Base-by-base conservation (phyloP, 129 eudicot genomes). In the Helichrysum umbraculigerum region DNA sequence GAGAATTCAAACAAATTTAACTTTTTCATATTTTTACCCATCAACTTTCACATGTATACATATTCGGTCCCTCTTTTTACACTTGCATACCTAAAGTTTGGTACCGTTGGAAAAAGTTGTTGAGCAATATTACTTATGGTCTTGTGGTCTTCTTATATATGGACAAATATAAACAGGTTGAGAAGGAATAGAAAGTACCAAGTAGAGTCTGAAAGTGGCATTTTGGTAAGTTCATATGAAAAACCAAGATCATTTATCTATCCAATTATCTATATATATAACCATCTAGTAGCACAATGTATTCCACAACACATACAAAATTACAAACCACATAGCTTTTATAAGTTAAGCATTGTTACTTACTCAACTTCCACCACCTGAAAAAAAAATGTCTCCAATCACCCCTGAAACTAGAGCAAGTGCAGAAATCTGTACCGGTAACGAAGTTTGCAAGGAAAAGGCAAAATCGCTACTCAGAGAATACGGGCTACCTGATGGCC, bases 401-500 rank as follows among this genome's bases (percentile, higher is more conserved):
- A 86, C 89, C 54, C 87, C 81, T 11, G 91, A 86, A n/a, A 82
- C 79, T 77, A 73, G 83, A 66, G 83, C 84, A 44, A 76, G 54
- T 2, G 91, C 89, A 4, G 84, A 86, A 58, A 47, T 74, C 15
- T 68, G 80, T 84, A 78, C 41, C 17, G 91, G 88, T 20, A 63
- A 89, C 12, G 89, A 77, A 15, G 68, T 78, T 15, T 82, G 89
- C 69, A 68, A 58, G 20, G 89, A 61, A 65, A 86, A 78, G 57
- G 28, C 86, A 6, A 73, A 76, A 59, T 30, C 1, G 32, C 3
- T 30, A 3, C 32, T 30, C 3, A 30, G 32, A 30, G 32, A 30
- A 30, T 30, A 30, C 32, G 32, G 32, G 32, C 32, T 30, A 30
- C 32, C 32, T 30, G 32, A 30, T 30, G 32, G 32, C 32, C 32